Conservation (phyloP, 2,329 filamentous ascomycete genomes). For the Teratosphaeria gauchensis region DNA sequence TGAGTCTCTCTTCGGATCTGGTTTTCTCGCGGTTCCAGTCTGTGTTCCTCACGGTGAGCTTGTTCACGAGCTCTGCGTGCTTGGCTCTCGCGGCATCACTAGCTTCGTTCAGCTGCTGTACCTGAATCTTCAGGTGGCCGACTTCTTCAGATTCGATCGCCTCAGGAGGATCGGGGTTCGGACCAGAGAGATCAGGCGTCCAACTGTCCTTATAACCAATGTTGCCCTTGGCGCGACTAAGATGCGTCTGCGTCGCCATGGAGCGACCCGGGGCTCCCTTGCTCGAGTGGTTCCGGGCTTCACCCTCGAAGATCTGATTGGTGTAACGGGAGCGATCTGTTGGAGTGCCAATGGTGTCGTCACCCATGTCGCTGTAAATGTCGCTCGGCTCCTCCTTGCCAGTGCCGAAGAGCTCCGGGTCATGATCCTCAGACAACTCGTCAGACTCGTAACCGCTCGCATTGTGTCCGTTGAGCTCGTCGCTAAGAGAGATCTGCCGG, state of each 20-base stretch:
- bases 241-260: neutral
- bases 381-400: neutral
- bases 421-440: neutral
- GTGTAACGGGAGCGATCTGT: neutral
- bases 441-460: neutral
- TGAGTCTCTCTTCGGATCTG: neutral
- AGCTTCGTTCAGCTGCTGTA: neutral
- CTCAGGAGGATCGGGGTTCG: neutral
- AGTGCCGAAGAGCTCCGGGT: neutral
- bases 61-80: neutral
- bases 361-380: neutral
- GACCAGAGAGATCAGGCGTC: neutral
- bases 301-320: neutral
- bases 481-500: neutral
- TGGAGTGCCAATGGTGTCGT: neutral
- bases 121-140: neutral
- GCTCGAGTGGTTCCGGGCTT: neutral
- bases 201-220: neutral
- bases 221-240: neutral
- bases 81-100: neutral
- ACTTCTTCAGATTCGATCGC: neutral
- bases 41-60: neutral
- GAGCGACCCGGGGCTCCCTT: neutral
- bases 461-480: neutral
- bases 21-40: neutral